Conservation (phyloP, 352 stramenopile species). For the Phytophthora tubulina region DNA sequence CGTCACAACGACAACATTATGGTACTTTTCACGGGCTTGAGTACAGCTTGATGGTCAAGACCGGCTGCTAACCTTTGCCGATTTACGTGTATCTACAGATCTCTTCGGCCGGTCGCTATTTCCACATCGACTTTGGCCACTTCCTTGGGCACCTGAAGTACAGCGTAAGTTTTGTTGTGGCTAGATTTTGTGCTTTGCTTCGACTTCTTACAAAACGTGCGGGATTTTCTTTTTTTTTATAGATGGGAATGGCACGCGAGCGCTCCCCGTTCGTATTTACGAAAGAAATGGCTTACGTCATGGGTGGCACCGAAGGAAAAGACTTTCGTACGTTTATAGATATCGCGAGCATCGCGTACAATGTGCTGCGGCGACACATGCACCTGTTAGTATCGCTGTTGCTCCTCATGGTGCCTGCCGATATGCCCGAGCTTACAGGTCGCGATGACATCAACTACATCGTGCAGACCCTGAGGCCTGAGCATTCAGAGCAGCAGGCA, state of each 20-base stretch:
- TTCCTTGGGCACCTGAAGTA: slow-evolving; percentile 90
- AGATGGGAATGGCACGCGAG: slow-evolving; percentile 82
- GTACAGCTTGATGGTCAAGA: not conserved
- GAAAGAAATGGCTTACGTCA: slow-evolving; percentile 84
- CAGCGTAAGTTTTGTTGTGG: slow-evolving; percentile 43
- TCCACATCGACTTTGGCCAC: slow-evolving; percentile 90
- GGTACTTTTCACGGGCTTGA: slow-evolving; percentile 51
- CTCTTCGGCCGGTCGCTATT: slow-evolving; percentile 72
- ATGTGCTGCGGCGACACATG: slow-evolving; percentile 84
- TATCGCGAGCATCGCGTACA: slow-evolving; percentile 73
- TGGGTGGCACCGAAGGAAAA: slow-evolving; percentile 70
- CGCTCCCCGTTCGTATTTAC: slow-evolving; percentile 89
- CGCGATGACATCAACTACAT: slow-evolving; percentile 87
- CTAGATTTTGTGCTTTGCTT: not conserved
- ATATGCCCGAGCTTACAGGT: slow-evolving; percentile 82
- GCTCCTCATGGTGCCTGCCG: slow-evolving; percentile 84
- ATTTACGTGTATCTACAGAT: slow-evolving; percentile 52
- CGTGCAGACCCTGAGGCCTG: slow-evolving; percentile 67
- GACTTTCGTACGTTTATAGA: slow-evolving; percentile 72
- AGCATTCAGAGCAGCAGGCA: slow-evolving; percentile 69
- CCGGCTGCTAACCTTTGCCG: not conserved
- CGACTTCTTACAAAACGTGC: not conserved
- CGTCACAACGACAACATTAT: slow-evolving; percentile 97
- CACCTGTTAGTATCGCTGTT: slow-evolving; percentile 83
- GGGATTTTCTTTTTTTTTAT: not conserved